phyloP scores from a whole-genome alignment of 176 grass and related monocot species.

The Carex myosuroides region DNA sequence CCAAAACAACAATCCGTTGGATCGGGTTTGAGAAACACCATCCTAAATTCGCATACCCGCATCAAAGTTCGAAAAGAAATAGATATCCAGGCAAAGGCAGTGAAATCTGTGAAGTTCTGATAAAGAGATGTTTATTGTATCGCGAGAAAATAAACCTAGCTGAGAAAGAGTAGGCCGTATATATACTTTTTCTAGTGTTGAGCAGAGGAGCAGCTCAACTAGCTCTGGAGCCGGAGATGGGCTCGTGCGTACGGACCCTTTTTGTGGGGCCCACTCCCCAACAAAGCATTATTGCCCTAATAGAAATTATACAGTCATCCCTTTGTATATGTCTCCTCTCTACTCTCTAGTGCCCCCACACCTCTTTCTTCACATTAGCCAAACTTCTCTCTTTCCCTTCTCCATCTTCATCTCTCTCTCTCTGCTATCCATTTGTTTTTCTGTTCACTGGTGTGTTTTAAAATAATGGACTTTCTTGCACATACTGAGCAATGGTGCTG shows the following conservation, averaged over 20 bases:
- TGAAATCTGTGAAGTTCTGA: background rate
- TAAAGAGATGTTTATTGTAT: background rate
- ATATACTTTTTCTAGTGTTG: slow-evolving; percentile 27
- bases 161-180: slow-evolving; percentile 19
- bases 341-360: background rate
- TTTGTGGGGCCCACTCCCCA: slow-evolving; percentile 20
- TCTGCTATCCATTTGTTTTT: background rate
- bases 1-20: background rate
- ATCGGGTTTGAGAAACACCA: background rate
- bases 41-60: background rate
- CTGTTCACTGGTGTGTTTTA: background rate
- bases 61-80: background rate
- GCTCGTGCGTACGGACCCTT: slow-evolving; percentile 39
- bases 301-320: slow-evolving; percentile 11
- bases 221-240: slow-evolving; percentile 16
- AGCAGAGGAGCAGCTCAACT: slow-evolving; percentile 14
- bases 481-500: slow-evolving; percentile 76
- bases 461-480: slow-evolving; percentile 61
- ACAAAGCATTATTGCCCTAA: slow-evolving; percentile 27
- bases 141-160: slow-evolving; percentile 17
- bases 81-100: background rate
- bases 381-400: background rate
- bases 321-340: slow-evolving; percentile 40
- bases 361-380: slow-evolving; percentile 17
- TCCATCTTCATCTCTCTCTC: background rate